phyloP scores from a whole-genome alignment of 257 asterid species.

The Nemophila menziesii region DNA sequence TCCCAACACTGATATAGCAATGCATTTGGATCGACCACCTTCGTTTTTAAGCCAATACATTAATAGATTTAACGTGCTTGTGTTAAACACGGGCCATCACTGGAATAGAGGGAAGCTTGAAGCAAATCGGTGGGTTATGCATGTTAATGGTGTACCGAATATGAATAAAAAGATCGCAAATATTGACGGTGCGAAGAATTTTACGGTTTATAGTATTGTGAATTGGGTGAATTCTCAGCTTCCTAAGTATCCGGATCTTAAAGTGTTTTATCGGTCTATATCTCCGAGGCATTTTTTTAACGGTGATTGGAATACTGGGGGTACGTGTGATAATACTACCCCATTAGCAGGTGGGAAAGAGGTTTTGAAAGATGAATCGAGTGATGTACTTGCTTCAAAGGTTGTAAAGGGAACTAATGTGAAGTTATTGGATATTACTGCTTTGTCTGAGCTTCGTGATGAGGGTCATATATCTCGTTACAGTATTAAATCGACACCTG shows the following conservation, averaged over 20 bases:
- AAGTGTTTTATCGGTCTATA: constrained; percentile 54
- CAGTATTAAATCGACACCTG: constrained; percentile 68
- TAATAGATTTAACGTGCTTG: constrained; percentile 52
- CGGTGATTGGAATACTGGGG: constrained; percentile 96
- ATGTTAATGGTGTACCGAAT: constrained; percentile 62
- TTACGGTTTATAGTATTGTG: constrained; percentile 53
- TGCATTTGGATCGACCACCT: constrained; percentile 94
- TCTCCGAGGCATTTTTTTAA: constrained; percentile 89
- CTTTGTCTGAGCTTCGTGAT: constrained; percentile 72
- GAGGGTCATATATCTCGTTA: constrained; percentile 90
- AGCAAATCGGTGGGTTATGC: constrained; percentile 77
- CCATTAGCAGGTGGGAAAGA: constrained; percentile 58
- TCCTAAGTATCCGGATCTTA: constrained; percentile 53
- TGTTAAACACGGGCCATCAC: constrained; percentile 89
- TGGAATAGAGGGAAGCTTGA: constrained; percentile 85
- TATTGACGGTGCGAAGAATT: constrained; percentile 55
- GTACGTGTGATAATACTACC: constrained; percentile 74
- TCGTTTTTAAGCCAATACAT: constrained; percentile 49
- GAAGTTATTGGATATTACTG: constrained; percentile 59
- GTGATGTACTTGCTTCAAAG: constrained; percentile 54
- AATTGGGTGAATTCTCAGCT: constrained; percentile 72
- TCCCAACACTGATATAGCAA: constrained; percentile 46
- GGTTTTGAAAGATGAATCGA: constrained; percentile 52
- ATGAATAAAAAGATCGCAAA: constrained; percentile 40
- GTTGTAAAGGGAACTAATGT: constrained; percentile 63